Percentiles rank a stretch among this genome's conserved stretches.
phyloP scores from a whole-genome alignment of 164 flowering plant species.

The Stephania cephalantha region DNA sequence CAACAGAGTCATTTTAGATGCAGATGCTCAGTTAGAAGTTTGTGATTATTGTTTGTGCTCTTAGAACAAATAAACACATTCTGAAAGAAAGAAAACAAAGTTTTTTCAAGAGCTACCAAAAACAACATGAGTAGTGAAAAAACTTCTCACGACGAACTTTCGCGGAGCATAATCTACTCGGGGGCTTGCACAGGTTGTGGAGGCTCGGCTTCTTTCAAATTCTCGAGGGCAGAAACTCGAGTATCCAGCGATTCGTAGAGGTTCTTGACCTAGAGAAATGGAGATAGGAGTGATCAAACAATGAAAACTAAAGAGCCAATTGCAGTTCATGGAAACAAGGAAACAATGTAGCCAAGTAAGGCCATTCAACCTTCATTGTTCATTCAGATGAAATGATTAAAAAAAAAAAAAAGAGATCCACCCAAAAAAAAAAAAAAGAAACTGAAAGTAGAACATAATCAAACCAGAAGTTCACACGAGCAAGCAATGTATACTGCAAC shows the following conservation, averaged over 20 bases:
- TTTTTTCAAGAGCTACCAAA: conserved; percentile 1
- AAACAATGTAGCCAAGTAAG: too few species aligned
- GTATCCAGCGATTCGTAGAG: conserved; percentile 43
- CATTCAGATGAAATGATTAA: too few species aligned
- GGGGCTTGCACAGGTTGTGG: conserved; percentile 35
- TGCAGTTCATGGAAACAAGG: too few species aligned
- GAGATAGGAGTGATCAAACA: background rate
- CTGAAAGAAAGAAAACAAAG: background rate
- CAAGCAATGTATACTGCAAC: too few species aligned
- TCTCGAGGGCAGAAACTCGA: conserved; percentile 53
- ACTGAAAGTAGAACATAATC: too few species aligned
- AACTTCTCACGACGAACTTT: background rate
- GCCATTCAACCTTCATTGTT: too few species aligned
- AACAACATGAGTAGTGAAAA: background rate
- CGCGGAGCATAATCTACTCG: conserved; percentile 23
- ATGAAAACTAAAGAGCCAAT: background rate
- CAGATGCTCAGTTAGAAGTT: background rate
- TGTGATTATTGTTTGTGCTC: background rate
- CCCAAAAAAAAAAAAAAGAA: too few species aligned
- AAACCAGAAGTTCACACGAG: too few species aligned
- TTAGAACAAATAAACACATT: background rate
- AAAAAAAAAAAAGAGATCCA: too few species aligned
- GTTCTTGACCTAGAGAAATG: conserved; percentile 38
- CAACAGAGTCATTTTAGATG: background rate
- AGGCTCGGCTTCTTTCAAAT: conserved; percentile 38